Evolutionary conservation across 768 basidiomycete genomes (phyloP).

Genomic region (Mycena vitilis): DNA sequence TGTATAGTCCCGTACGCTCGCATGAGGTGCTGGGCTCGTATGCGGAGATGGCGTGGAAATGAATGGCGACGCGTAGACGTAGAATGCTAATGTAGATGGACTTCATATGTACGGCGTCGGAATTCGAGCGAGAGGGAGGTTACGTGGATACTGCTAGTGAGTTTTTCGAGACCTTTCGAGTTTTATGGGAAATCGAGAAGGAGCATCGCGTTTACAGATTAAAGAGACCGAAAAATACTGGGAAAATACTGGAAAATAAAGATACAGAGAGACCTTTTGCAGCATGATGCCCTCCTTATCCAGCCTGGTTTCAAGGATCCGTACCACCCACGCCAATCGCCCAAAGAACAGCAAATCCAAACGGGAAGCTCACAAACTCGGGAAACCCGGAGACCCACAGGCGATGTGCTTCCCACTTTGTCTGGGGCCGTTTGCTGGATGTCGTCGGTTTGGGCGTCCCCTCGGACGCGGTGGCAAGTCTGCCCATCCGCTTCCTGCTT

Average conservation of each 20-base stretch:
- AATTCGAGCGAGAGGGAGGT: too few relatives aligned
- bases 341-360: background rate
- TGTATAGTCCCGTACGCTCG: conserved; percentile 37
- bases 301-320: background rate
- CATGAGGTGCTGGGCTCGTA: conserved; percentile 53
- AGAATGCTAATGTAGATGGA: too few relatives aligned
- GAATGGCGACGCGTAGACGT: conserved; percentile 11
- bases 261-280: too few relatives aligned
- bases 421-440: too few relatives aligned
- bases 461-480: conserved; percentile 4
- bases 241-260: too few relatives aligned
- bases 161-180: too few relatives aligned
- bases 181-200: too few relatives aligned
- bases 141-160: too few relatives aligned
- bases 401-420: too few relatives aligned
- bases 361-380: background rate
- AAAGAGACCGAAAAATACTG: too few relatives aligned
- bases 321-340: background rate
- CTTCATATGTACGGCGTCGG: too few relatives aligned
- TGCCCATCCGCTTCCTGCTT: background rate
- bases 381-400: background rate
- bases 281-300: background rate
- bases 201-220: too few relatives aligned
- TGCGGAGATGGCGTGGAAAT: conserved; percentile 49
- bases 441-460: conserved; percentile 25